These are phyloP conservation scores for Amphicarpaea edgeworthii DNA, from an alignment of 306 rosid genomes.

Conservation along the genomic window DNA sequence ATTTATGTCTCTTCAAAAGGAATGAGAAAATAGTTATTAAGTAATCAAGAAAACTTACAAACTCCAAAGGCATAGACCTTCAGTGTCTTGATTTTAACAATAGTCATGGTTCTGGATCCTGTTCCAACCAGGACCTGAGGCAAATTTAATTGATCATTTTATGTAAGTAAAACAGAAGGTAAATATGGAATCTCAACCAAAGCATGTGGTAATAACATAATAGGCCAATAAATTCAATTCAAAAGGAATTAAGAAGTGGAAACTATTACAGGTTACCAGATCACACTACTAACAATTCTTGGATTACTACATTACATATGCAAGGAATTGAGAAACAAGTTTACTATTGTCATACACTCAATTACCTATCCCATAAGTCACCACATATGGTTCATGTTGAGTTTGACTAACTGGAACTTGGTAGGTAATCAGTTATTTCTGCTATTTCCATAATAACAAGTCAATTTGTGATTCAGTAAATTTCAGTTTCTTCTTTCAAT, in stretches of 20 bases:
- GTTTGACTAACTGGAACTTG: slow-evolving; percentile 3
- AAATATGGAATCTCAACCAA: slow-evolving; percentile 25
- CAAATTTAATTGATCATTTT: slow-evolving; percentile 33
- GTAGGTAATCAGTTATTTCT: neutral
- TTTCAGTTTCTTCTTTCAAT: slow-evolving; percentile 11
- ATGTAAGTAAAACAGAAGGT: slow-evolving; percentile 6
- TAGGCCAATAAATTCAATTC: slow-evolving; percentile 29
- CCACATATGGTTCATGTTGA: neutral
- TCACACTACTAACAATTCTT: neutral
- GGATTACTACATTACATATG: neutral
- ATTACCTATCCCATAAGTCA: slow-evolving; percentile 9
- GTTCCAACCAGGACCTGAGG: slow-evolving; percentile 94
- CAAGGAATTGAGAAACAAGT: slow-evolving; percentile 19
- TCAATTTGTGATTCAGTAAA: neutral
- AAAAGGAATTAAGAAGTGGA: neutral
- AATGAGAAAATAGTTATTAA: slow-evolving; percentile 21
- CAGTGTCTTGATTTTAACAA: slow-evolving; percentile 82
- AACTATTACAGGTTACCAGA: neutral
- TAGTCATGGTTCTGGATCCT: slow-evolving; percentile 83
- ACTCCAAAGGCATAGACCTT: slow-evolving; percentile 96
- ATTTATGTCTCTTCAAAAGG: slow-evolving; percentile 11
- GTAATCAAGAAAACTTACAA: slow-evolving; percentile 70
- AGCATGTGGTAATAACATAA: neutral
- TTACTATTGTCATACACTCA: slow-evolving; percentile 1
- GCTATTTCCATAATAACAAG: neutral